Percentiles rank a stretch among this genome's conserved stretches.
Evolutionary conservation across 2,329 filamentous ascomycete genomes (phyloP).

Genomic region (Fusarium torulosum): DNA sequence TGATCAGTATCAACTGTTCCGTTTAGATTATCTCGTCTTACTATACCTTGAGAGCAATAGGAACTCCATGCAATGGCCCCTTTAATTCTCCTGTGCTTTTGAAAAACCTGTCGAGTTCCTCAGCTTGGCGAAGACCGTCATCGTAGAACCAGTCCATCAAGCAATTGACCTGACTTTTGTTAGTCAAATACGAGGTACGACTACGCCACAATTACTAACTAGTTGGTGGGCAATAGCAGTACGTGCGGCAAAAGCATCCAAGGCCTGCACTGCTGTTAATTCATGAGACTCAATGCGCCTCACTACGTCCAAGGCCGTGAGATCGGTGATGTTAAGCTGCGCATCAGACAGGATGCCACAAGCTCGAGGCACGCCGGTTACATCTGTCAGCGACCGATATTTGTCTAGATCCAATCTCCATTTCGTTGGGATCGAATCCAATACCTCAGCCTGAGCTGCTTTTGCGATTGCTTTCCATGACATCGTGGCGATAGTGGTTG

Average conservation of each 20-base stretch:
- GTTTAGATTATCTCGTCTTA: background rate
- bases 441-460: constrained; percentile 5
- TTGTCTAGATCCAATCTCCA: background rate
- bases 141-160: constrained; percentile 30
- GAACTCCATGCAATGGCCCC: constrained; percentile 70
- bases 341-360: constrained; percentile 6
- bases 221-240: constrained; percentile 31
- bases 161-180: constrained; percentile 20
- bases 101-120: constrained; percentile 10
- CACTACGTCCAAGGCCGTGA: constrained; percentile 13
- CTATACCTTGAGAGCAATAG: constrained; percentile 55
- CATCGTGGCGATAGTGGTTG: background rate
- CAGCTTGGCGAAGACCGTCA: constrained; percentile 17
- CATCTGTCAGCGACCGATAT: background rate
- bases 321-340: constrained; percentile 18
- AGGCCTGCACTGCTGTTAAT: constrained; percentile 8
- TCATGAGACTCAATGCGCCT: background rate
- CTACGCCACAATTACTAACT: background rate
- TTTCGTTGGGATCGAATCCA: background rate
- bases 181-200: background rate
- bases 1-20: background rate
- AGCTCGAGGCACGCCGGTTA: constrained; percentile 10
- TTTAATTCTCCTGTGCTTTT: constrained; percentile 8
- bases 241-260: constrained; percentile 16
- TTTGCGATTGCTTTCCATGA: constrained; percentile 14